Conservation (phyloP, 345 rosid species). For the Brassica rapa region DNA sequence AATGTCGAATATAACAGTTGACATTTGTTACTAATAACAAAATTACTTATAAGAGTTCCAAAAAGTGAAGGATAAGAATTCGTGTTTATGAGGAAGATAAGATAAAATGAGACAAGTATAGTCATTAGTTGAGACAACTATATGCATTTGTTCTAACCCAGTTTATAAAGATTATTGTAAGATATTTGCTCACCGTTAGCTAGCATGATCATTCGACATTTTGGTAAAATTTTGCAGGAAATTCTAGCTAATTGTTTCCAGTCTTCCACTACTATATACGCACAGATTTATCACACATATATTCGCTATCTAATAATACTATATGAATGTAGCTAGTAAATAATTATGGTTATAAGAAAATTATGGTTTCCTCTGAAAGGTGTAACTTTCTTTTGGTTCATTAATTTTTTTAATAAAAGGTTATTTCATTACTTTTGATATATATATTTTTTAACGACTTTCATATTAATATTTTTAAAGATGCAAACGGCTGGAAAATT, state of each 20-base stretch:
- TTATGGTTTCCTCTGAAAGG: no score
- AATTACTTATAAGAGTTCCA: neutral
- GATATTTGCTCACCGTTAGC: neutral
- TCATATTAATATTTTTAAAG: no score
- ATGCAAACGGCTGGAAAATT: no score
- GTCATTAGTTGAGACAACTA: neutral
- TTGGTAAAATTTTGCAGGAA: neutral
- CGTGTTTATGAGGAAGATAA: neutral
- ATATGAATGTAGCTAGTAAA: no score
- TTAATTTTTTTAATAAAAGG: no score
- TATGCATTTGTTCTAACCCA: neutral
- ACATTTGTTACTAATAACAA: conserved; percentile 25
- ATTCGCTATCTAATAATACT: no score
- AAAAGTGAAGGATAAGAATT: neutral
- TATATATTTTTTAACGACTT: no score
- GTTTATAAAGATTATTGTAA: neutral
- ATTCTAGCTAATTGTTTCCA: neutral
- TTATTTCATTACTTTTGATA: no score
- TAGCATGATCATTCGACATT: neutral
- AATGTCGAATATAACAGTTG: conserved; percentile 10
- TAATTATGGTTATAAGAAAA: no score
- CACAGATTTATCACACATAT: neutral
- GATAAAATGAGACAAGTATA: neutral
- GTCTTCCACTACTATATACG: neutral
- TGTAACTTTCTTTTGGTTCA: no score